Evolutionary conservation across 1,284 basidiomycete species (phyloP), one percentile per base, ranked within the genome.

Genomic region (Cryptococcus hybrid): DNA sequence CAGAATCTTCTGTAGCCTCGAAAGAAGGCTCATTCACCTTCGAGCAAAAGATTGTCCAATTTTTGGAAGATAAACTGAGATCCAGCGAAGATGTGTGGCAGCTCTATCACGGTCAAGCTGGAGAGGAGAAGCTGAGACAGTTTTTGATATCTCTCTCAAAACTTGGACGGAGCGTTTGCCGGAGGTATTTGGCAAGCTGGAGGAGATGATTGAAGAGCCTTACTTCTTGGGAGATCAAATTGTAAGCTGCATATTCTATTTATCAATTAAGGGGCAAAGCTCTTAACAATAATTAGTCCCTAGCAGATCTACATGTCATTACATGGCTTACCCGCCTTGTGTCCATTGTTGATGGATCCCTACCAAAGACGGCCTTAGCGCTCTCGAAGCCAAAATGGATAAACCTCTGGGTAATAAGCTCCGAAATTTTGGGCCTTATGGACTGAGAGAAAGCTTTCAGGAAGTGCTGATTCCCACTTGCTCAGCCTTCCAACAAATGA

Each of bases 251-350:
- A 7, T 9, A 15, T 42, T 45, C 9, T 36, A 49, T 42, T 15
- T 24, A 38, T 35, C 7, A 42, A 12, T 18, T 18, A 18, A 18
- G 24, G 39, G 38, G 34, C 37, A 15, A 35, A 15, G 18, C 18
- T 54, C 8, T 24, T 48, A 30, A 39, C 40, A 46, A 5, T 36
- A 24, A 9, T 24, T 15, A 92, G 69, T 89, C 86, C 7, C 79
- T 91, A 46, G 88, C 86, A 2, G 92, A 94, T 71, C 76, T 92
- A 52, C 89, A 92, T 68, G 79, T 92, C 34, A 85, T 84, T 3
- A 85, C 85, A 9, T 95, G 89, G 90, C 73, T 92, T 42, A 80
- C 85, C 2, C 82, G 85, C 36, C 63, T 92, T 8, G 83, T 86
- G 9, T 72, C 68, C 47, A 78, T 90, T 30, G 80, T 82, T 4